Base-by-base conservation (phyloP, 371 early-diverging fungal species). In the Parasitella parasitica region DNA sequence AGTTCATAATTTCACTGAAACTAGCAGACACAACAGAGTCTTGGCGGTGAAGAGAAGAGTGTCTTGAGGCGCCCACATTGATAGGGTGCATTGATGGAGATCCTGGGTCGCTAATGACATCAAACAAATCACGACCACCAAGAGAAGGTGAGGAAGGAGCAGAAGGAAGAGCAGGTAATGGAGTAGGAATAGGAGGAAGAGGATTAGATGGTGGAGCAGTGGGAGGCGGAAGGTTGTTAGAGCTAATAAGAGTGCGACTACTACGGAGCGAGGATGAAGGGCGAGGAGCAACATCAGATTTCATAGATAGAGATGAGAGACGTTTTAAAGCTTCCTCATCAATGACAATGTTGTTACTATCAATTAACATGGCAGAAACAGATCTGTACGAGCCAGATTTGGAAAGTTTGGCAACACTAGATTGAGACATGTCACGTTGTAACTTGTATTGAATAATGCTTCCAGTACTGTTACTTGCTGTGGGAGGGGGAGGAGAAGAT, bases 121-220 rank as follows among this genome's bases (percentile, higher is more conserved):
- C 26, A 24, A 53, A 51, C 6, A 24, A 16, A 12, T 46, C 46
- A 22, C 13, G 35, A 1, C 37, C 43, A 22, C 24, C 16, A 11
- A 57, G 30, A 9, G 32, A 39, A 12, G 56, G 51, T 34, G 67
- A 55, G 26, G 37, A 37, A 24, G 71, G 61, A 6, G 59, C 16
- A n/a, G 48, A 43, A 16, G 78, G 72, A 1, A 50, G 48, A 8
- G 72, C 59, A 24, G 77, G 76, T 16, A 72, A 59, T 46, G 70
- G 61, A 7, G 73, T 67, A n/a, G 81, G 81, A 20, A 78, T 68
- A 6, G 81, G 81, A n/a, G 81, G 81, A 32, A 81, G 63, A 27
- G 78, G 79, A 49, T 77, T 77, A 3, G 77, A 75, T 0, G 81
- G 81, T 15, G 81, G 81, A 11, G 81, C 78, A n/a, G 75, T 63